Evolutionary conservation across 345 rosid genomes (phyloP), one percentile per base, ranked within the genome.

Genomic region (Sisymbrium irio): DNA sequence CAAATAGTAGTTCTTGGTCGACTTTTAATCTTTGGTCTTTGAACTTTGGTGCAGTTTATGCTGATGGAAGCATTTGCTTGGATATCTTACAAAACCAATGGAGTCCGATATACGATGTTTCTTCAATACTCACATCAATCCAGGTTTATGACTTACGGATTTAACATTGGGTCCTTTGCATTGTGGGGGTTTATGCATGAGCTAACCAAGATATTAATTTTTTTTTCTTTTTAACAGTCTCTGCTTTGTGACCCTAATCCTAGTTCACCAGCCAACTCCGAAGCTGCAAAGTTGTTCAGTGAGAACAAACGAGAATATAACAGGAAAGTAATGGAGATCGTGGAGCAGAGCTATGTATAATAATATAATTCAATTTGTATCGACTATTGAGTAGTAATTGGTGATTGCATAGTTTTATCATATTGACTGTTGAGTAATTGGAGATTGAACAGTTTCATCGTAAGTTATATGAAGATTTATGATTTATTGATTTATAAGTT

Each of bases 31-130:
- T 33, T 17, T 30, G 22, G 53, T 51, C 35, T 33, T 19, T 74
- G 27, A 12, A 58, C 50, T 44, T 61, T 50, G 12, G 36, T 66
- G 72, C 80, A 89, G 95, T 89, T 67, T 89, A 89, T 73, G 92
- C 92, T 0, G 95, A 89, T 84, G 92, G 95, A 71, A 87, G 91
- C 70, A 89, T 89, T 55, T 89, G 95, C 72, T 79, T 89, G 84
- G 92, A 85, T 77, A 89, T 89, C 64, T 81, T 89, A 65, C 95
- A 87, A 79, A 89, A 87, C 62, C 86, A 89, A 67, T 89, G 95
- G 95, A 85, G 89, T 63, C 96, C 96, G 0, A 89, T 89, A 25
- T 87, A 89, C n/a, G 90, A 89, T 32, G 92, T 87, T 1, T 82
- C 96, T 17, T 90, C 96, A 1, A 81, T 89, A 67, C 86, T 89